Percentiles rank a stretch among this genome's conserved stretches.
Evolutionary conservation across 2,329 filamentous ascomycete species (phyloP).

Genomic region (Aciculosporium take): DNA sequence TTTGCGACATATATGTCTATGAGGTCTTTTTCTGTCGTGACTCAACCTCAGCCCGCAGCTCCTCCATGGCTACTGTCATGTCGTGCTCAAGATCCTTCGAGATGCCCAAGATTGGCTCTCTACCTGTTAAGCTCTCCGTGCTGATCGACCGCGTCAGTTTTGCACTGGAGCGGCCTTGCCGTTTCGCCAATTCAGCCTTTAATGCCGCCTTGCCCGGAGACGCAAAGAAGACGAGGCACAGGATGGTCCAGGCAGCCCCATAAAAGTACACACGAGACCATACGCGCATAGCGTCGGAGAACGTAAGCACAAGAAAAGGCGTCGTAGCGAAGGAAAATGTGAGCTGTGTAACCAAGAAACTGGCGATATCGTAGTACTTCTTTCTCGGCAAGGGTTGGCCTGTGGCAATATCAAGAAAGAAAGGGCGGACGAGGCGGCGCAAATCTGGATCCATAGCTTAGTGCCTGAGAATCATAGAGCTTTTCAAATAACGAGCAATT

Average conservation of each 20-base stretch:
- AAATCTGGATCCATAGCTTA: slow-evolving; percentile 44
- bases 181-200: slow-evolving; percentile 42
- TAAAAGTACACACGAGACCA: slow-evolving; percentile 91
- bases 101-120: slow-evolving; percentile 59
- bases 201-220: slow-evolving; percentile 57
- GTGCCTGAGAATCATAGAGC: neutral
- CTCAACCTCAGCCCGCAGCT: slow-evolving; percentile 62
- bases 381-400: slow-evolving; percentile 56
- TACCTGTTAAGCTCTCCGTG: slow-evolving; percentile 39
- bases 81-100: slow-evolving; percentile 63
- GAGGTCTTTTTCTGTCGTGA: slow-evolving; percentile 21
- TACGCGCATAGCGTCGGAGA: slow-evolving; percentile 54
- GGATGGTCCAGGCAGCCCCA: slow-evolving; percentile 50
- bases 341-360: slow-evolving; percentile 64
- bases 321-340: slow-evolving; percentile 69
- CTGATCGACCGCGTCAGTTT: slow-evolving; percentile 36
- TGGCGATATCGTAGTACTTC: slow-evolving; percentile 71
- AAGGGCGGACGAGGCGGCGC: slow-evolving; percentile 77
- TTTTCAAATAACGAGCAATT: neutral
- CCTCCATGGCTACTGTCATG: slow-evolving; percentile 61
- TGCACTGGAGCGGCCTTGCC: slow-evolving; percentile 32
- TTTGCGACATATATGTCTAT: neutral
- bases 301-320: slow-evolving; percentile 72
- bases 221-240: slow-evolving; percentile 60
- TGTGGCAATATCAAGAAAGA: slow-evolving; percentile 74